These are phyloP conservation scores for Albizia julibrissin DNA, from an alignment of 306 rosid genomes.

Conservation along the genomic window DNA sequence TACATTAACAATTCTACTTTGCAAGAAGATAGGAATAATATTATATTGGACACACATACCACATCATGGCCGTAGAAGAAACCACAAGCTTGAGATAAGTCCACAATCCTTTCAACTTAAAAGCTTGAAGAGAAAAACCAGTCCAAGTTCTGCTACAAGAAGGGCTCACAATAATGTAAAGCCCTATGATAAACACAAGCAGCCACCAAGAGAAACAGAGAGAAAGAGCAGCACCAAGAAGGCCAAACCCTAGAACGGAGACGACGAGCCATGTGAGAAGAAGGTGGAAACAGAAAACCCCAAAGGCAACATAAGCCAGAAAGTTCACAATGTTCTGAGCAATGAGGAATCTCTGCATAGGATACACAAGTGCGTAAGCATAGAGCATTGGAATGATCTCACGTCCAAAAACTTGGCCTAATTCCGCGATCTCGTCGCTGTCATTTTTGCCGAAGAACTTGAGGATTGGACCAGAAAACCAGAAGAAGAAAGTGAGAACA, in stretches of 20 bases:
- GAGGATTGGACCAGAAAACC: background rate
- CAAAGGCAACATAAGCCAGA: constrained; percentile 33
- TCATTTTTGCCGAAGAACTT: background rate
- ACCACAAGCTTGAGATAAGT: constrained; percentile 47
- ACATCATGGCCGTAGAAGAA: constrained; percentile 25
- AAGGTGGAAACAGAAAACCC: constrained; percentile 44
- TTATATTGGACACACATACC: background rate
- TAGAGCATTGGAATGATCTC: background rate
- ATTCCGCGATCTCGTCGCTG: background rate
- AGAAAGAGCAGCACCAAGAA: constrained; percentile 49
- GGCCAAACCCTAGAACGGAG: constrained; percentile 47
- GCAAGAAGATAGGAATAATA: background rate
- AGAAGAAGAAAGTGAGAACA: background rate
- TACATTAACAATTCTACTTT: background rate
- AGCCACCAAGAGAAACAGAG: constrained; percentile 63
- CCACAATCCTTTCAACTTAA: constrained; percentile 48
- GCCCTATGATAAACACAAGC: constrained; percentile 46
- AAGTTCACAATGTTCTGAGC: constrained; percentile 67
- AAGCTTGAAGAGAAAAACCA: constrained; percentile 52
- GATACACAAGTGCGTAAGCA: background rate
- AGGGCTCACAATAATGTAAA: constrained; percentile 54
- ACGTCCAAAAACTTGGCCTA: background rate
- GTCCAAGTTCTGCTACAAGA: constrained; percentile 60
- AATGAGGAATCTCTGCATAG: constrained; percentile 47
- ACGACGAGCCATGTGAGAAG: constrained; percentile 55